Conservation (phyloP, 352 stramenopile genomes). For the Globisporangium paroecandrum region DNA sequence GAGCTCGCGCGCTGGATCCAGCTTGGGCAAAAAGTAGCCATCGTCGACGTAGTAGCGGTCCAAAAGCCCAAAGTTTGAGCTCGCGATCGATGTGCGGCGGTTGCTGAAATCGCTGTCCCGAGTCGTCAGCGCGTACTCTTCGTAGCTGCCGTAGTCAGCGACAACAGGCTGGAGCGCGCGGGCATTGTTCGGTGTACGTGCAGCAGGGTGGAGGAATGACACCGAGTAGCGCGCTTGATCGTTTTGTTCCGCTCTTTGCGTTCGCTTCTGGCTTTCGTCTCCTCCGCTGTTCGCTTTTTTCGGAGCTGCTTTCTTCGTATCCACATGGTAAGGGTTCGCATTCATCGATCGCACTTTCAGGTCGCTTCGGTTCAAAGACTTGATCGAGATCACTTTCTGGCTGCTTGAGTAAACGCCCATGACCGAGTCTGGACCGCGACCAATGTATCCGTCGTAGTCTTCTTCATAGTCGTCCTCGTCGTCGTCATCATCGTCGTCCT, state of each 20-base stretch:
- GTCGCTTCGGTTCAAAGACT: conserved; percentile 30
- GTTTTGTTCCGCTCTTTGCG: neutral
- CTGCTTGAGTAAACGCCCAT: conserved; percentile 22
- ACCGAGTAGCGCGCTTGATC: conserved; percentile 19
- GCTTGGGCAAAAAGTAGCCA: conserved; percentile 36
- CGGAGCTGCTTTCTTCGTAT: neutral
- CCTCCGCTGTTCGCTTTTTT: conserved; percentile 7
- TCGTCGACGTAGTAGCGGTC: conserved; percentile 47
- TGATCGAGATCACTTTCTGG: conserved; percentile 64
- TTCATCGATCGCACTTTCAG: conserved; percentile 16
- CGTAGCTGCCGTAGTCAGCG: conserved; percentile 42
- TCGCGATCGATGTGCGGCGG: conserved; percentile 52
- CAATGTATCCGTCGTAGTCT: conserved; percentile 26
- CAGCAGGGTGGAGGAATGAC: conserved; percentile 50
- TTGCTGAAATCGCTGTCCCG: conserved; percentile 29
- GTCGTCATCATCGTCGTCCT: conserved; percentile 14
- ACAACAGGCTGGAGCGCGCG: conserved; percentile 25
- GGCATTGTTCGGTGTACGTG: neutral
- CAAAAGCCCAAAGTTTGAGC: conserved; percentile 41
- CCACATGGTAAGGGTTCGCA: neutral
- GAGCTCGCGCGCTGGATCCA: conserved; percentile 36
- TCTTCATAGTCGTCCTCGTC: conserved; percentile 21
- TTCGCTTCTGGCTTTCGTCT: neutral
- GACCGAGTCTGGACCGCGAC: conserved; percentile 16
- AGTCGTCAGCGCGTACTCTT: conserved; percentile 22